phyloP scores from a whole-genome alignment of 306 rosid species.

The Pyrus betulifolia region DNA sequence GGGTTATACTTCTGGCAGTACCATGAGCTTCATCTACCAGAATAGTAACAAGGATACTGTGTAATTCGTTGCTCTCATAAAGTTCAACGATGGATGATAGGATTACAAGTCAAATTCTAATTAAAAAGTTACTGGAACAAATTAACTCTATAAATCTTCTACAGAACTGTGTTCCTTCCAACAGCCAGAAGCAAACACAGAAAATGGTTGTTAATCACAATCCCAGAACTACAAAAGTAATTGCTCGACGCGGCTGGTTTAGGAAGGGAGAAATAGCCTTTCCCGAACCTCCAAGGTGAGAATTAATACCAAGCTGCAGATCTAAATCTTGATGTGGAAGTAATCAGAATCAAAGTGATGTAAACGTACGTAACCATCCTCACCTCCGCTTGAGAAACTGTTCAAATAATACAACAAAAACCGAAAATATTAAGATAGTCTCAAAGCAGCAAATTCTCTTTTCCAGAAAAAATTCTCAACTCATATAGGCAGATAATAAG shows the following conservation, averaged over 20 bases:
- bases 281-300: neutral
- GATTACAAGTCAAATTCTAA: neutral
- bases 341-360: constrained; percentile 91
- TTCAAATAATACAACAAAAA: neutral
- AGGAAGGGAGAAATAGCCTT: neutral
- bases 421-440: neutral
- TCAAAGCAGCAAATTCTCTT: neutral
- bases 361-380: constrained; percentile 86
- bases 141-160: constrained; percentile 5
- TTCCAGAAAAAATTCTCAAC: neutral
- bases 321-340: constrained; percentile 75
- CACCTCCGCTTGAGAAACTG: constrained; percentile 97
- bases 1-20: constrained; percentile 51
- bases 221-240: neutral
- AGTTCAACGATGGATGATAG: neutral
- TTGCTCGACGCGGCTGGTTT: neutral
- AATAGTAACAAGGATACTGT: neutral
- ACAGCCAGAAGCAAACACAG: neutral
- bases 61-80: neutral
- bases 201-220: constrained; percentile 2
- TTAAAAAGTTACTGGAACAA: neutral
- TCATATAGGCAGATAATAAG: neutral
- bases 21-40: constrained; percentile 46
- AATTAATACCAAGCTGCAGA: constrained; percentile 5
- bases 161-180: constrained; percentile 16